Percentiles rank a stretch among this genome's conserved stretches.
phyloP scores from a whole-genome alignment of 768 basidiomycete species.

The Mycena vitilis region DNA sequence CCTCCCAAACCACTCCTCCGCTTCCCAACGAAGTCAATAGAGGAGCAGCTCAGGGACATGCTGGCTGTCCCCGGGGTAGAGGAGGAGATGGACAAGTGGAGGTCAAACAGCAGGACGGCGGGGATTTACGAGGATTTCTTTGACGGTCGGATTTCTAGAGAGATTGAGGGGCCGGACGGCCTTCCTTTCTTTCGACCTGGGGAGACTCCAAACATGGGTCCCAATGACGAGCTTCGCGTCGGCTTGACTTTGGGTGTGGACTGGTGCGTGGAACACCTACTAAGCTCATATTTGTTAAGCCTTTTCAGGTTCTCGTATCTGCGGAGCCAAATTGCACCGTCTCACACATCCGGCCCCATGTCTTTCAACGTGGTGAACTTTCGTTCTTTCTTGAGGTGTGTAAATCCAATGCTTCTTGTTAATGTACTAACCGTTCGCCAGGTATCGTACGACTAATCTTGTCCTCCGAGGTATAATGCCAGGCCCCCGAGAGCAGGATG shows the following conservation, averaged over 20 bases:
- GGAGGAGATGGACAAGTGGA: background rate
- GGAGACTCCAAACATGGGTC: background rate
- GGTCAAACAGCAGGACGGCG: background rate
- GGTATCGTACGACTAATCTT: too few relatives aligned
- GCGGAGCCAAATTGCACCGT: too few relatives aligned
- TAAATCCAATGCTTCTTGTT: constrained; percentile 14
- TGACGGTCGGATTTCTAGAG: background rate
- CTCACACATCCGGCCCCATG: too few relatives aligned
- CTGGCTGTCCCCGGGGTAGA: background rate
- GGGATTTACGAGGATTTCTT: constrained; percentile 4
- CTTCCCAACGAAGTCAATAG: constrained; percentile 3
- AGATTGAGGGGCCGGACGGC: background rate
- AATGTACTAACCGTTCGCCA: constrained; percentile 17
- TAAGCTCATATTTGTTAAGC: too few relatives aligned
- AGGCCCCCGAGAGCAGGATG: too few relatives aligned
- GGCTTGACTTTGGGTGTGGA: background rate
- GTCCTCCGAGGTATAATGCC: too few relatives aligned
- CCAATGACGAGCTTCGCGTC: background rate
- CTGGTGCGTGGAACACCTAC: background rate
- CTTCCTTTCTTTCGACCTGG: background rate
- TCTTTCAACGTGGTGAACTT: too few relatives aligned
- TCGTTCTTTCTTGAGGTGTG: too few relatives aligned
- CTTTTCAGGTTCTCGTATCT: too few relatives aligned
- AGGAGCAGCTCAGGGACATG: constrained; percentile 6
- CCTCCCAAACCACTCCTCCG: background rate